Evolutionary conservation across 148 eudicot species (phyloP).

Genomic region (Heliosperma pusillum): DNA sequence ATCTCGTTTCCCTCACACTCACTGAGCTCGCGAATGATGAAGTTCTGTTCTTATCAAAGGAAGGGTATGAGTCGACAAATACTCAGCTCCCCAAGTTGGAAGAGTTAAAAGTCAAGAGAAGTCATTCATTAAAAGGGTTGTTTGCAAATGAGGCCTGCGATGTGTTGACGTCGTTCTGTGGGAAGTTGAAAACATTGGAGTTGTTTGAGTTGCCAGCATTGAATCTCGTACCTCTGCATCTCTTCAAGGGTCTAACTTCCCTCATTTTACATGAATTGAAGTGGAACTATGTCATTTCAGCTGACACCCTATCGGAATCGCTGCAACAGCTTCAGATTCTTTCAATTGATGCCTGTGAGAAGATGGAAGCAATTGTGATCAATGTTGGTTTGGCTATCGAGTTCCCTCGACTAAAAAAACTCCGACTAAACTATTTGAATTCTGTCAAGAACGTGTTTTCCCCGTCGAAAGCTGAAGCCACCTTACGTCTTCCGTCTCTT

Average conservation of each 20-base stretch:
- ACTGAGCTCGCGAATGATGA: background rate
- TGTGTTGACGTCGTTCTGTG: conserved; percentile 1
- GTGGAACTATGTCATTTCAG: background rate
- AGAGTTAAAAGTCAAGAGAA: conserved; percentile 1
- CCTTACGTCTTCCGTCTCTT: conserved; percentile 4
- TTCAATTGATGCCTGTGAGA: background rate
- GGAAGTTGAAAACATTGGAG: background rate
- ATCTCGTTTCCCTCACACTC: background rate
- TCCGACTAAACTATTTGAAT: background rate
- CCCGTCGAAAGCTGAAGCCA: background rate
- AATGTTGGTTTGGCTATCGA: background rate
- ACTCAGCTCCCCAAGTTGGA: background rate
- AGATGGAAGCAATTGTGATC: conserved; percentile 6
- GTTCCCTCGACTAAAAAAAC: background rate
- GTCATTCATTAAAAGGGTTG: conserved; percentile 5
- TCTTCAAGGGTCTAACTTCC: background rate
- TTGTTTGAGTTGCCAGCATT: background rate
- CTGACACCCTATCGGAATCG: background rate
- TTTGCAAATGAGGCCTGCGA: background rate
- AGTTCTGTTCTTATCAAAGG: background rate
- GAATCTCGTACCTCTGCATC: conserved; percentile 3
- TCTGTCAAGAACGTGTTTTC: background rate
- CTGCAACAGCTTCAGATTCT: background rate
- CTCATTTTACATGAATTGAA: background rate
- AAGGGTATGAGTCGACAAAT: background rate